These are phyloP conservation scores for Aquanectria penicillioides DNA, from an alignment of 2,329 filamentous ascomycete genomes.

Conservation along the genomic window DNA sequence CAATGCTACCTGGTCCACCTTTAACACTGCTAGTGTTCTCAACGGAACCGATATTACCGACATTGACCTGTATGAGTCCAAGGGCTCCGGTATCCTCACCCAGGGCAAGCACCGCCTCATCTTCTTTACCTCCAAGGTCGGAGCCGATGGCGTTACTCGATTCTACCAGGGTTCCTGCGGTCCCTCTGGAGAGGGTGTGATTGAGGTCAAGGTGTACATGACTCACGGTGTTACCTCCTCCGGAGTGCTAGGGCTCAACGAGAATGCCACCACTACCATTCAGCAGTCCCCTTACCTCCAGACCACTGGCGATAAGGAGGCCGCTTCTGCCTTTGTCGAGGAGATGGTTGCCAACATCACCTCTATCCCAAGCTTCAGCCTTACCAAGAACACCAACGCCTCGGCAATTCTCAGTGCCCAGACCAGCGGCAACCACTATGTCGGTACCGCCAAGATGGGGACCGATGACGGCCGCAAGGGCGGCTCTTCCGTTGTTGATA, in stretches of 20 bases:
- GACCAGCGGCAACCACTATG: constrained; percentile 57
- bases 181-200: constrained; percentile 65
- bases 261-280: constrained; percentile 66
- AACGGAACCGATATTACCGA: constrained; percentile 58
- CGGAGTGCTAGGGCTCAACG: constrained; percentile 68
- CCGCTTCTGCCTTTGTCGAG: constrained; percentile 73
- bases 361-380: constrained; percentile 32
- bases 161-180: constrained; percentile 74
- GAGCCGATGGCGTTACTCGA: constrained; percentile 67
- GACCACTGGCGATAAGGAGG: constrained; percentile 67
- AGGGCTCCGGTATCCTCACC: constrained; percentile 68
- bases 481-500: constrained; percentile 52
- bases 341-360: constrained; percentile 65
- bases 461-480: constrained; percentile 61
- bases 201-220: constrained; percentile 68
- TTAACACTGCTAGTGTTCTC: constrained; percentile 57
- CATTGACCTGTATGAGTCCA: constrained; percentile 70
- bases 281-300: constrained; percentile 68
- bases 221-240: constrained; percentile 70
- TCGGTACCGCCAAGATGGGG: constrained; percentile 69
- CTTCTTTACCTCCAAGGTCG: constrained; percentile 62
- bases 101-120: constrained; percentile 72
- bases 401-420: constrained; percentile 42
- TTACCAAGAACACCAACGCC: constrained; percentile 34
- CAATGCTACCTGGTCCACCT: constrained; percentile 14